Evolutionary conservation across 2,329 filamentous ascomycete genomes (phyloP).

Genomic region (Diaporthe citrichinensis): DNA sequence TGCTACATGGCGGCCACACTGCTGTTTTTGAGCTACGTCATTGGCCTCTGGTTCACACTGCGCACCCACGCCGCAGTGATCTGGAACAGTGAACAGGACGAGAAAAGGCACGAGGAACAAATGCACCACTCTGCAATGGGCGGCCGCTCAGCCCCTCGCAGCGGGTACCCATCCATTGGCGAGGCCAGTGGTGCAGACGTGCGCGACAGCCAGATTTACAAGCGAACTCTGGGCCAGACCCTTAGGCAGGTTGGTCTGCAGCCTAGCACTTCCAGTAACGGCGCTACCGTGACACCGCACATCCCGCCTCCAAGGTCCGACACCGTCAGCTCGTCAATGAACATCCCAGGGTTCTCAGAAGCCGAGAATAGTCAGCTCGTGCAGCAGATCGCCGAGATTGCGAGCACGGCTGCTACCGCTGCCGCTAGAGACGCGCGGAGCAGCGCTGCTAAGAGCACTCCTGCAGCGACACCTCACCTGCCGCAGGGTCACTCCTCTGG

Average conservation of each 20-base stretch:
- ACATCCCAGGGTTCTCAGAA: slow-evolving; percentile 80
- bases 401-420: slow-evolving; percentile 89
- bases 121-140: slow-evolving; percentile 47
- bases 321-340: slow-evolving; percentile 58
- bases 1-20: slow-evolving; percentile 89
- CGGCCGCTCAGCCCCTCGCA: slow-evolving; percentile 45
- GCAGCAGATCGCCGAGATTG: slow-evolving; percentile 92
- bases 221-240: slow-evolving; percentile 92
- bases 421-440: slow-evolving; percentile 81
- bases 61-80: slow-evolving; percentile 97
- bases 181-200: slow-evolving; percentile 76
- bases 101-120: slow-evolving; percentile 77
- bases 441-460: slow-evolving; percentile 41
- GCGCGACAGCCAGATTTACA: slow-evolving; percentile 90
- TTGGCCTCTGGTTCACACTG: slow-evolving; percentile 95
- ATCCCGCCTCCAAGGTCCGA: slow-evolving; percentile 80
- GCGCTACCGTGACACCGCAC: slow-evolving; percentile 70
- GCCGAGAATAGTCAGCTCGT: slow-evolving; percentile 86
- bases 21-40: slow-evolving; percentile 92
- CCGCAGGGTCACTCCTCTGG: slow-evolving; percentile 44
- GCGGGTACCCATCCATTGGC: slow-evolving; percentile 50
- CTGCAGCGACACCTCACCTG: slow-evolving; percentile 35
- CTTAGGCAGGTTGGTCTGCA: slow-evolving; percentile 84
- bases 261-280: slow-evolving; percentile 58
- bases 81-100: slow-evolving; percentile 88